Percentiles rank a stretch among this genome's conserved stretches.
Evolutionary conservation across 495 filamentous ascomycete species (phyloP).

Genomic region (Zalerion maritima): DNA sequence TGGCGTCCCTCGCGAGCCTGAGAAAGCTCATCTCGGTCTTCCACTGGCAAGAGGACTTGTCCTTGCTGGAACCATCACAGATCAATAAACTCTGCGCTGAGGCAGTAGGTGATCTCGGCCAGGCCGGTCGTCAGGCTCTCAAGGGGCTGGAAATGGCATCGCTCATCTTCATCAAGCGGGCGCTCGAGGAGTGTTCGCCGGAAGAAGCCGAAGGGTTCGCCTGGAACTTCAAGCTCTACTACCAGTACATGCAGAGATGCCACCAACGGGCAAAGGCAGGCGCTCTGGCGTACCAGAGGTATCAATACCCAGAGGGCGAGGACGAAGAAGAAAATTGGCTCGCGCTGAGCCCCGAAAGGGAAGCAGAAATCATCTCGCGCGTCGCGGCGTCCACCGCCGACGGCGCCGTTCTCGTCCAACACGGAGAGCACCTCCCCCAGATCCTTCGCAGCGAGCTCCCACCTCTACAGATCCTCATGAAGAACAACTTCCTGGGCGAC

Average conservation of each 20-base stretch:
- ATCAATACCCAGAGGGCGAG: conserved; percentile 9
- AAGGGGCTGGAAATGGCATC: conserved; percentile 13
- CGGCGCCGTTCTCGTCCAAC: too few relatives aligned
- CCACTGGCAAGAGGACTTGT: conserved; percentile 13
- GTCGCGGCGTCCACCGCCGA: conserved; percentile 11
- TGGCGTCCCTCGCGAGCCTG: conserved; percentile 8
- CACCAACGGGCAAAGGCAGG: conserved; percentile 9
- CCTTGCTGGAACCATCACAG: conserved; percentile 10
- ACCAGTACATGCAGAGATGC: conserved; percentile 14
- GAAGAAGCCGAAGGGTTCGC: conserved; percentile 11
- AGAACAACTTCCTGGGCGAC: conserved; percentile 13
- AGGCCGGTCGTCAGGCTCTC: conserved; percentile 11
- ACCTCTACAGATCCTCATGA: too few relatives aligned
- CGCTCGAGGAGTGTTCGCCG: conserved; percentile 7
- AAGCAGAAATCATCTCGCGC: conserved; percentile 11
- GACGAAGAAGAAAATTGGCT: too few relatives aligned
- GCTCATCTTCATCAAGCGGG: conserved; percentile 14
- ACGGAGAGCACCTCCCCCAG: too few relatives aligned
- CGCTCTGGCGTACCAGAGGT: conserved; percentile 12
- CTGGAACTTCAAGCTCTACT: conserved; percentile 10
- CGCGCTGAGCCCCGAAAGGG: conserved; percentile 7
- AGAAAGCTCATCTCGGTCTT: conserved; percentile 11
- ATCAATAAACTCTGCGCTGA: conserved; percentile 6
- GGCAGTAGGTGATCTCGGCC: conserved; percentile 6
- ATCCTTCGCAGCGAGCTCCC: too few relatives aligned